Evolutionary conservation across 78 protist genomes (phyloP), one percentile per base, ranked within the genome.

Genomic region (Guillardia theta): DNA sequence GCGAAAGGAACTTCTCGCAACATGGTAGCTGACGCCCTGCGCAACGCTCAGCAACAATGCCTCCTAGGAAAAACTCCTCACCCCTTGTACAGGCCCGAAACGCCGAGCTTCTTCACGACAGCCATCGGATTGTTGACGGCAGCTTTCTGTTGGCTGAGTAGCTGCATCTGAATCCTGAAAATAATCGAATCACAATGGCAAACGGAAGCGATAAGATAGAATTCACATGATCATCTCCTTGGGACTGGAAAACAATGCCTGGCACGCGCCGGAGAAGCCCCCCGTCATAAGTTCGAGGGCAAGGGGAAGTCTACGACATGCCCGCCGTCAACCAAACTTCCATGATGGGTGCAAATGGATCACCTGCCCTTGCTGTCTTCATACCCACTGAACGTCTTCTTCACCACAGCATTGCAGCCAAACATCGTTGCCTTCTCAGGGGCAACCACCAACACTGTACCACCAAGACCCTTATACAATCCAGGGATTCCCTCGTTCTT

Each of bases 101-200:
- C 46, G 6, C 83, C 83, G n/a, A 70, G 83, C 41, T 6, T 12
- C 83, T 70, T 24, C 27, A 24, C 36, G 83, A 70, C 22, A 12
- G 41, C 41, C 21, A 70, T 4, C n/a, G 83, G 83, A 24, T 53
- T 53, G 62, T 53, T 53, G 18, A 53, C 18, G 62, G 62, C 12
- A 53, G 62, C 62, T 53, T 53, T 12, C 62, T 21, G 12, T 53
- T 70, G 83, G 10, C 41, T 24, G 27, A 43, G 46, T 6, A 70
- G 33, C 41, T 70, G 83, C 83, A 70, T 70, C 83, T 70, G 83
- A 43, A 70, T 70, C n/a, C n/a, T n/a, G n/a, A n/a, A n/a, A n/a
- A n/a, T n/a, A n/a, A n/a, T n/a, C n/a, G n/a, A n/a, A n/a, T n/a
- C n/a, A n/a, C n/a, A n/a, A n/a, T n/a, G n/a, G n/a, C n/a, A n/a